phyloP scores from a whole-genome alignment of 495 filamentous ascomycete genomes.

The Neurospora tetrasperma region DNA sequence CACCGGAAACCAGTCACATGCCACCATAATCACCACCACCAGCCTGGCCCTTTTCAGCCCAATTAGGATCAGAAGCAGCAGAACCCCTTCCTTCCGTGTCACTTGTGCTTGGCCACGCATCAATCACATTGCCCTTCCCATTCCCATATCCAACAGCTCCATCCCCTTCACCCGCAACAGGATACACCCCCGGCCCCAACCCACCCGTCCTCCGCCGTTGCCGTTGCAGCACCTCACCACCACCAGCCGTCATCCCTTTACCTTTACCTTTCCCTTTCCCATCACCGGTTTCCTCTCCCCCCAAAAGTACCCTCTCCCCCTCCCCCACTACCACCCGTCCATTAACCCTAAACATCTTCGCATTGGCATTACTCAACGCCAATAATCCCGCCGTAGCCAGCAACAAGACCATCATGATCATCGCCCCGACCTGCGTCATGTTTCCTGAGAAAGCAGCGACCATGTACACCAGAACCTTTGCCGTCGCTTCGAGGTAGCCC shows the following conservation, averaged over 20 bases:
- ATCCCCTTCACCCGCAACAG: neutral
- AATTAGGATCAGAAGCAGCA: neutral
- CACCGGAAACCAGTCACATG: neutral
- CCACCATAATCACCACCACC: neutral
- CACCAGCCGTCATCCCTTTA: neutral
- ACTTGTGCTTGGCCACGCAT: neutral
- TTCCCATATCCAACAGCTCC: neutral
- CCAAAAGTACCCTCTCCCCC: neutral
- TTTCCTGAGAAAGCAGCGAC: slow-evolving; percentile 43
- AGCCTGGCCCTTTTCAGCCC: neutral
- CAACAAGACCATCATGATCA: slow-evolving; percentile 40
- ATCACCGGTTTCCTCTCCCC: neutral
- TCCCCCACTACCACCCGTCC: slow-evolving; percentile 15
- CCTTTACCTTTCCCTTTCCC: neutral
- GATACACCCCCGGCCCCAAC: neutral
- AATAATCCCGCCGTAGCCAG: slow-evolving; percentile 39
- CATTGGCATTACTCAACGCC: slow-evolving; percentile 40
- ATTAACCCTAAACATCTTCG: slow-evolving; percentile 30
- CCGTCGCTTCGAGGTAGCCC: slow-evolving; percentile 28
- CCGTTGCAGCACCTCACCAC: neutral
- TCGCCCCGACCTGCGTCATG: slow-evolving; percentile 34
- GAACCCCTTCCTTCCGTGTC: neutral
- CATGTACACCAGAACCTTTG: slow-evolving; percentile 23
- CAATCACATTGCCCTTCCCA: neutral
- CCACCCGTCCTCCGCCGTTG: neutral